Evolutionary conservation across 148 eudicot genomes (phyloP).

Genomic region (Hydrangea macrophylla): DNA sequence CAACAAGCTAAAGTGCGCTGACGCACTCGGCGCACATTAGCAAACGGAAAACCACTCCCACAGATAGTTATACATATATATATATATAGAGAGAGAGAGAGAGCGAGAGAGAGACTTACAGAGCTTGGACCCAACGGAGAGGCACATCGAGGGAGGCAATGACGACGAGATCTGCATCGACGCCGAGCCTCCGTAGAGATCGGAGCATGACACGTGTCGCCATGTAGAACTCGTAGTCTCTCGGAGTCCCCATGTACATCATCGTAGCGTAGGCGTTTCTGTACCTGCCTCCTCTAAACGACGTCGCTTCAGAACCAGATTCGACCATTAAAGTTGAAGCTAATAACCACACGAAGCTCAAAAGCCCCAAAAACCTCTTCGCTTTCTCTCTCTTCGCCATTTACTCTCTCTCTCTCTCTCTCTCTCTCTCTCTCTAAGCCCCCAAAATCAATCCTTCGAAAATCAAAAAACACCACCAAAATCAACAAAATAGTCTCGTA

Average conservation of each 20-base stretch:
- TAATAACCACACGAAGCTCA: neutral
- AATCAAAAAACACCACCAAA: neutral
- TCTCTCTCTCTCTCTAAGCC: too few species aligned
- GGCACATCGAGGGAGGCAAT: slow-evolving; percentile 97
- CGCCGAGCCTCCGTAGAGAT: slow-evolving; percentile 51
- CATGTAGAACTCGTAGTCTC: slow-evolving; percentile 91
- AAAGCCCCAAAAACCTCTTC: slow-evolving; percentile 12
- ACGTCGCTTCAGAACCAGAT: slow-evolving; percentile 3
- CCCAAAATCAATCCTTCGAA: neutral
- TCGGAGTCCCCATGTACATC: slow-evolving; percentile 99
- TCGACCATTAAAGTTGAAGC: neutral
- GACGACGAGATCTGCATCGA: slow-evolving; percentile 89
- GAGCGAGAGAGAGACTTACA: slow-evolving; percentile 42
- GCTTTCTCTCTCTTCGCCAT: slow-evolving; percentile 7
- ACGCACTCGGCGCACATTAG: too few species aligned
- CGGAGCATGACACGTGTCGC: slow-evolving; percentile 89
- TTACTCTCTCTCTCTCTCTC: too few species aligned
- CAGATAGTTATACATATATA: too few species aligned
- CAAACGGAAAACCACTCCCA: neutral
- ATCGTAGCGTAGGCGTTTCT: slow-evolving; percentile 88
- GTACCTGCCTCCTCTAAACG: slow-evolving; percentile 18
- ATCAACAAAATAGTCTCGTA: too few species aligned
- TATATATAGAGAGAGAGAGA: neutral
- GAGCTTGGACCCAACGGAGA: slow-evolving; percentile 58
- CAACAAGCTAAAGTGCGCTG: too few species aligned